Evolutionary conservation across 208 protist genomes (phyloP), one percentile per base, ranked within the genome.

Genomic region (Leishmania mexicana): DNA sequence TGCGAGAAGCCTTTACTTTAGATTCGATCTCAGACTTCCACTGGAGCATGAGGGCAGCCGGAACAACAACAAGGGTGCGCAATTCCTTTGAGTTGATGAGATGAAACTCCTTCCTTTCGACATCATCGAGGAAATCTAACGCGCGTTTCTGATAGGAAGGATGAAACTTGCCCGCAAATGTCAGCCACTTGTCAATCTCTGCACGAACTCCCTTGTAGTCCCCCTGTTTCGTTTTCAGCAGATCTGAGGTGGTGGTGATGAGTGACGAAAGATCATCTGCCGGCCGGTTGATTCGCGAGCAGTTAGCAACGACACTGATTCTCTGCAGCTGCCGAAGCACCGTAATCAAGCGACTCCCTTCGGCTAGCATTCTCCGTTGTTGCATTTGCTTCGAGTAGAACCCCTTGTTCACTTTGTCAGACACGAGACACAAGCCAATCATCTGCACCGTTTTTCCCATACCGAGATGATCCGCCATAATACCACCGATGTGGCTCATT

Each of bases 361-460:
- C 87, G 0, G 88, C 90, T 8, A 88, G 85, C 42, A 85, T 76
- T 47, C 76, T 84, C 0, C 83, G 80, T 3, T 85, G 88, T 35
- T 78, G 75, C 51, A 86, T 31, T 28, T 93, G 82, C 21, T 79
- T 86, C 24, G 82, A 57, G 38, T 77, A 28, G 0, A 91, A n/a
- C 17, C 82, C 60, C 76, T 89, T 87, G 68, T 92, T 92, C 3
- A 92, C 86, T 19, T 75, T 82, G 62, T 96, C 88, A 13, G 95
- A 96, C 4, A 92, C 86, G 7, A 98, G 78, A 81, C 93, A 98
- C 57, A 98, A 75, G 1, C 91, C 95, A 75, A 98, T 97, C 94
- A 98, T 98, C 75, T 98, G 95, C 51, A 98, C 86, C 4, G 95
- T 98, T 83, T 98, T 98, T 1, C 95, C 95, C 92, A 98, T 96